Conservation (phyloP, 202 grass and related monocot genomes). For the Schoenoplectus triqueter region DNA sequence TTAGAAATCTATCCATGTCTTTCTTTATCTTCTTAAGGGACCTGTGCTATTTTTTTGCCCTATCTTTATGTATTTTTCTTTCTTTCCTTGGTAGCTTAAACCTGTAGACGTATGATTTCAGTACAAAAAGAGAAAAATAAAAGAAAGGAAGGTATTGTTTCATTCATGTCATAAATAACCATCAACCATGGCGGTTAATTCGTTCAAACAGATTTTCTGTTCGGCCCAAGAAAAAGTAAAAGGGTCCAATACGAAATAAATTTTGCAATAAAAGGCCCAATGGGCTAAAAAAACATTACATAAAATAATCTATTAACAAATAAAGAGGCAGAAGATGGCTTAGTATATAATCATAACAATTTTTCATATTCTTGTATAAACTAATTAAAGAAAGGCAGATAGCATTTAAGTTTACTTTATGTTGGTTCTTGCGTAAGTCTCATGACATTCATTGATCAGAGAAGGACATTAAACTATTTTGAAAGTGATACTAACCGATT, state of each 20-base stretch:
- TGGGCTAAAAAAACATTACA: background rate
- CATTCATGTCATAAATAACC: background rate
- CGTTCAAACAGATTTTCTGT: background rate
- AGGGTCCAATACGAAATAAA: background rate
- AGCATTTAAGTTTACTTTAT: slow-evolving; percentile 34
- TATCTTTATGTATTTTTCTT: too few species aligned
- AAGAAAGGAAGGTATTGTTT: background rate
- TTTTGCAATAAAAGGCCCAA: background rate
- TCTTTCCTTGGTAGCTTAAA: too few species aligned
- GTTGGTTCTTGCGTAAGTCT: slow-evolving; percentile 28
- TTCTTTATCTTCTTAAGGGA: too few species aligned
- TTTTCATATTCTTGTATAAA: background rate
- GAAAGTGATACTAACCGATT: slow-evolving; percentile 32
- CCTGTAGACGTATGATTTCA: too few species aligned
- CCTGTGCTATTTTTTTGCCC: too few species aligned
- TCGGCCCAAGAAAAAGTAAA: background rate
- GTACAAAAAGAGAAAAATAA: too few species aligned
- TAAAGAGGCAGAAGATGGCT: background rate
- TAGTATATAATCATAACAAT: background rate
- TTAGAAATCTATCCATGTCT: too few species aligned
- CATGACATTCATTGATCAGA: slow-evolving; percentile 43
- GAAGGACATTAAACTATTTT: slow-evolving; percentile 33
- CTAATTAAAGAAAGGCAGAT: background rate
- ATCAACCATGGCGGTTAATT: background rate
- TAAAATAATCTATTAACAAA: background rate